Evolutionary conservation across 2,329 filamentous ascomycete genomes (phyloP), one percentile per base, ranked within the genome.

Genomic region (Curvularia spicifera): DNA sequence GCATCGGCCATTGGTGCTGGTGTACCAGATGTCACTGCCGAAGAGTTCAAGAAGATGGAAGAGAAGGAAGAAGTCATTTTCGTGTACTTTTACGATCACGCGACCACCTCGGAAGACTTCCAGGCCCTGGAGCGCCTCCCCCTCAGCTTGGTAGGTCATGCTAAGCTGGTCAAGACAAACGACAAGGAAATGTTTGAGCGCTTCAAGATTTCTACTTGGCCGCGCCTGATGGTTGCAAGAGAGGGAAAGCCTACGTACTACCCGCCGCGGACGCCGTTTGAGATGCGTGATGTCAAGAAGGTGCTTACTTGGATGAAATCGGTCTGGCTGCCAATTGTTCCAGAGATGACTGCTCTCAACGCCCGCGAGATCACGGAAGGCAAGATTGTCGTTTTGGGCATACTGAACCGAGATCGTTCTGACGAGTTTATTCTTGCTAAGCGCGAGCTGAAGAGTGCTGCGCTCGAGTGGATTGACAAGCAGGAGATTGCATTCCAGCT

Each of bases 381-480:
- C 71, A 96, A 93, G 80, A 87, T 95, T 57, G 94, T 98, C n/a
- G 94, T 98, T 1, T 85, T 99, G 15, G 95, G 91, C 18, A 89
- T 99, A 33, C 82, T 99, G 40, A 92, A 89, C 73, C 87, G 93
- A 50, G 88, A 91, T 35, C 87, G 93, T 59, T 82, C 89, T 37
- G 91, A 94, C 56, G 88, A 92, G 35, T 97, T 97, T 75, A 80
- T 87, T 50, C 83, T 84, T 56, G 90, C 91, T 26, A 90, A 91
- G 76, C 88, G 90, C 33, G 96, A 99, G 79, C 88, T 99, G 79
- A 98, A 98, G 85, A 94, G 90, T 66, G 95, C 95, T 1, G 95
- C 95, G 8, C 85, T 93, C 60, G 95, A 98, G 77, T 99, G 95
- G 93, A 97, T 98, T 86, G 94, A 98, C 76, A 95, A 96, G 80